Conservation (phyloP, 306 rosid species). For the Ceratonia siliqua region DNA sequence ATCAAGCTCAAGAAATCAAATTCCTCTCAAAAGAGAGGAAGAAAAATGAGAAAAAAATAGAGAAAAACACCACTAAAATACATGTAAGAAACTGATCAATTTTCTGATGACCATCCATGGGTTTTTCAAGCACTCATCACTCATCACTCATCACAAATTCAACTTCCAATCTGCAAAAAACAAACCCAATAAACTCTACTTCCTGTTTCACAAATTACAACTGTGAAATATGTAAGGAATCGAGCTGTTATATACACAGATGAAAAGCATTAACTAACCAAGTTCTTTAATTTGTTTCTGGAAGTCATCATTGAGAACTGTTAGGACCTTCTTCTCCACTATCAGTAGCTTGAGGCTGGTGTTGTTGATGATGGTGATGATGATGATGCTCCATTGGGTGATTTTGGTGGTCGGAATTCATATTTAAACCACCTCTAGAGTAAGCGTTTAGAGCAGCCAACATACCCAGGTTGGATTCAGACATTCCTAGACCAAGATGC, state of each 20-base stretch:
- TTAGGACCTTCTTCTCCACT: slow-evolving; percentile 76
- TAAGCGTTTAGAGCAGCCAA: slow-evolving; percentile 83
- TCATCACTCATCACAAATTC: slow-evolving; percentile 40
- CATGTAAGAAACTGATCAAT: slow-evolving; percentile 36
- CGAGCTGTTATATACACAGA: slow-evolving; percentile 27
- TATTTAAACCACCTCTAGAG: slow-evolving; percentile 63
- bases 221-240: slow-evolving; percentile 4
- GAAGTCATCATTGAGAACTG: slow-evolving; percentile 53
- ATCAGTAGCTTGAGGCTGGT: slow-evolving; percentile 46
- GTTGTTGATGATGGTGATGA: slow-evolving; percentile 26
- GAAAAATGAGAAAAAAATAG: background rate
- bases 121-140: slow-evolving; percentile 38
- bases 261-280: slow-evolving; percentile 51
- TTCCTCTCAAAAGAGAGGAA: background rate
- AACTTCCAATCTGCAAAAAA: slow-evolving; percentile 52
- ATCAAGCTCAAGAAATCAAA: slow-evolving; percentile 41
- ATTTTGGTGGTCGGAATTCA: slow-evolving; percentile 56
- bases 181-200: slow-evolving; percentile 41
- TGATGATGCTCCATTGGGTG: slow-evolving; percentile 62
- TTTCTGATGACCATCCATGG: slow-evolving; percentile 34
- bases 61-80: slow-evolving; percentile 12
- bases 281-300: background rate
- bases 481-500: slow-evolving; percentile 65
- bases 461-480: slow-evolving; percentile 92
- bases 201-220: slow-evolving; percentile 36